A percentile compares a stretch with the other conserved stretches of the same genome.
phyloP scores from a whole-genome alignment of 257 asterid species.

The Capsicum baccatum region DNA sequence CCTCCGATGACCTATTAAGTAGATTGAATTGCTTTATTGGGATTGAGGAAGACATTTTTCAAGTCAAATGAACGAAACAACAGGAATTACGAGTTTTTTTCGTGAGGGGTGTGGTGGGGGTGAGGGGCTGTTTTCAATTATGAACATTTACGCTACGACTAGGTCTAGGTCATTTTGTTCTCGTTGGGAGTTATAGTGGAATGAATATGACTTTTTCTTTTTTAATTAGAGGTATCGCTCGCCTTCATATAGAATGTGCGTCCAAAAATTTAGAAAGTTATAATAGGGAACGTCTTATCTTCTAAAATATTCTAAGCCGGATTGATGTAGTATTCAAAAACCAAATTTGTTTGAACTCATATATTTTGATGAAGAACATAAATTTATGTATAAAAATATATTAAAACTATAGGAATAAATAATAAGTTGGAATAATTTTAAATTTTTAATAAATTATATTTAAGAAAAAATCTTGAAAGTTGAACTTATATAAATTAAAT shows the following conservation, averaged over 20 bases:
- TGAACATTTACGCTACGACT: neutral
- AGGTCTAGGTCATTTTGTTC: too few species aligned
- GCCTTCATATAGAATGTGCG: neutral
- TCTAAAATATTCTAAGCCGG: accelerated
- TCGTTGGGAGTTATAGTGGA: too few species aligned
- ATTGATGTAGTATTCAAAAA: too few species aligned
- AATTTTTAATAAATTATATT: too few species aligned
- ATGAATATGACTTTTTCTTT: neutral
- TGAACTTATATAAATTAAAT: neutral
- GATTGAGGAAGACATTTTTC: too few species aligned
- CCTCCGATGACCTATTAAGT: too few species aligned
- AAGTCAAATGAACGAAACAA: too few species aligned
- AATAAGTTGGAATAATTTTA: neutral
- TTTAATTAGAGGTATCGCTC: neutral
- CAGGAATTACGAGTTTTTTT: neutral
- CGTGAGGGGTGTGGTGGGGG: neutral
- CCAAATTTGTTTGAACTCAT: too few species aligned
- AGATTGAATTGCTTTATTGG: too few species aligned
- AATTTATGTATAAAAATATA: neutral
- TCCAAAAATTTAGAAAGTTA: neutral
- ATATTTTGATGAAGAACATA: too few species aligned
- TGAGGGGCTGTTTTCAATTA: neutral
- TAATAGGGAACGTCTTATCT: neutral
- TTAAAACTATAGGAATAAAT: neutral
- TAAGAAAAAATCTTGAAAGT: neutral